Conservation (phyloP, 768 basidiomycete species). For the Xanthoconium stramineum region DNA sequence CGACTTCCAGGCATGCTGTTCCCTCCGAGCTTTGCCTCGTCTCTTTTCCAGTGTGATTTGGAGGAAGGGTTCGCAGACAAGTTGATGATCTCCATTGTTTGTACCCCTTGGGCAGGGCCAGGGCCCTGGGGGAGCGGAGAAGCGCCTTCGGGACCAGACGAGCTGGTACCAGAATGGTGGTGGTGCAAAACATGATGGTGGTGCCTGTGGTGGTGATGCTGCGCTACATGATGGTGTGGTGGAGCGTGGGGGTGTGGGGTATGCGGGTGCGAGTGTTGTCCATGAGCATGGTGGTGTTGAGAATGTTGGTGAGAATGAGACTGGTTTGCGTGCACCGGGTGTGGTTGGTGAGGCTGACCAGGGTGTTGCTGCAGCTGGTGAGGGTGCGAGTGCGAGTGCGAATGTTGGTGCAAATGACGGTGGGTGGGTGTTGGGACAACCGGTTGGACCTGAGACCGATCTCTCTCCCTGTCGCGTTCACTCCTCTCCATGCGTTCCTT, state of each 20-base stretch:
- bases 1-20: constrained; percentile 32
- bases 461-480: constrained; percentile 30
- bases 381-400: constrained; percentile 32
- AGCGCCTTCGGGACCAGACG: constrained; percentile 27
- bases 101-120: constrained; percentile 34
- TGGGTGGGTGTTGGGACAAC: constrained; percentile 24
- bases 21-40: constrained; percentile 27
- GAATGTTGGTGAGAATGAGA: constrained; percentile 31
- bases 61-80: constrained; percentile 34
- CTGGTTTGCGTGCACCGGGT: constrained; percentile 27
- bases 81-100: constrained; percentile 53
- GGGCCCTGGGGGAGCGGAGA: constrained; percentile 35
- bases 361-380: constrained; percentile 31
- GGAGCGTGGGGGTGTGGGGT: constrained; percentile 31
- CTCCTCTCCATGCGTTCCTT: constrained; percentile 23
- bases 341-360: constrained; percentile 23
- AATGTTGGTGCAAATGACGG: constrained; percentile 34
- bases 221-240: constrained; percentile 46
- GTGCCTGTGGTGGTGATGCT: constrained; percentile 47
- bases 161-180: constrained; percentile 39
- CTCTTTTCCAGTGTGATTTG: constrained; percentile 40
- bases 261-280: constrained; percentile 34
- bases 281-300: constrained; percentile 19
- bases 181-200: constrained; percentile 47
- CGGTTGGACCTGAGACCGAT: constrained; percentile 26